Conservation (phyloP, 1,284 basidiomycete genomes). For the Schizophyllum amplum region DNA sequence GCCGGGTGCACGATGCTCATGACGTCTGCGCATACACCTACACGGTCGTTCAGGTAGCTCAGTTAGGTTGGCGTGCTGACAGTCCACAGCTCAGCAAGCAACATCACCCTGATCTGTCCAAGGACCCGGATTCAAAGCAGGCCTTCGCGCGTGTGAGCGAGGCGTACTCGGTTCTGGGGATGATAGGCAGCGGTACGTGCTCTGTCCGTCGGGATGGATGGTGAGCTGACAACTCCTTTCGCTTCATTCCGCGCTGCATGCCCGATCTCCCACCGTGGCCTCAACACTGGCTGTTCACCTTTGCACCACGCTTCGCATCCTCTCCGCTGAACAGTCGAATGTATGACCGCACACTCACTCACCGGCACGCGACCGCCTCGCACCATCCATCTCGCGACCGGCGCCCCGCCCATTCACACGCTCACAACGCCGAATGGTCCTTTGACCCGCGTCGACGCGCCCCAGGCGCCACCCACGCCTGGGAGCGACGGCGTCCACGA, state of each 20-base stretch:
- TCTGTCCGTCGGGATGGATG: no score
- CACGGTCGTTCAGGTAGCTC: no score
- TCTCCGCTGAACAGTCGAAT: constrained; percentile 15
- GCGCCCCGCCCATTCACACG: not conserved
- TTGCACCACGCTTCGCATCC: not conserved
- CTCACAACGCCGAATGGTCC: not conserved
- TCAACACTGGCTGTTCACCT: not conserved
- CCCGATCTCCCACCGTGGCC: no score
- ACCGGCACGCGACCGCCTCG: constrained; percentile 11
- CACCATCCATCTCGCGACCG: constrained; percentile 13
- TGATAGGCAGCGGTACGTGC: constrained; percentile 15
- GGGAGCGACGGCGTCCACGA: not conserved
- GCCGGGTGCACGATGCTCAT: no score
- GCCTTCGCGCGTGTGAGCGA: constrained; percentile 30
- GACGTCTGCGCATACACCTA: no score
- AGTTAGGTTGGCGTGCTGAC: not conserved
- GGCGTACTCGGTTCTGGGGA: constrained; percentile 33
- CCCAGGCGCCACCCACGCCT: not conserved
- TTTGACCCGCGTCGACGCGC: not conserved
- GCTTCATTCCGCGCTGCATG: no score
- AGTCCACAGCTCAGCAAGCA: constrained; percentile 31
- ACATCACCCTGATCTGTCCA: constrained; percentile 37
- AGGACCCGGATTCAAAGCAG: constrained; percentile 29
- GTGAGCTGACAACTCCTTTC: no score
- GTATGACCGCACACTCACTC: constrained; percentile 30